A percentile compares a stretch with the other conserved stretches of the same genome.
Conservation (phyloP, 305 asterid genomes). For the Euphrasia arctica region DNA sequence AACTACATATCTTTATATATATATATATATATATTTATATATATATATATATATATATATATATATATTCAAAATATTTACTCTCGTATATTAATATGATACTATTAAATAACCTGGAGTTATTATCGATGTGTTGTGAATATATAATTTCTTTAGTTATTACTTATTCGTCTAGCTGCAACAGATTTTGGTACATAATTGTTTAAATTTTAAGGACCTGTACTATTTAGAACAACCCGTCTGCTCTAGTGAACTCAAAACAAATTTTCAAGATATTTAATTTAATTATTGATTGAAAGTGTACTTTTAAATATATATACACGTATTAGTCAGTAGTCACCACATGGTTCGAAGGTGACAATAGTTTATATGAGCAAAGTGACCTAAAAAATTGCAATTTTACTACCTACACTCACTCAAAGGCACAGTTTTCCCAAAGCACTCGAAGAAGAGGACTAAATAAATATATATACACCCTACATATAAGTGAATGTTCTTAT, state of each 20-base stretch:
- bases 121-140: not conserved
- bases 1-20: too few species aligned
- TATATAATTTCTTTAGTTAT: not conserved
- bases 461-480: not conserved
- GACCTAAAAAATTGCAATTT: conserved; percentile 3
- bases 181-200: conserved; percentile 3
- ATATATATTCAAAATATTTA: not conserved
- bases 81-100: not conserved
- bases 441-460: not conserved
- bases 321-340: not conserved
- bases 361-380: not conserved
- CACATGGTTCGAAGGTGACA: not conserved
- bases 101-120: conserved; percentile 3
- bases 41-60: too few species aligned
- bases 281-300: not conserved
- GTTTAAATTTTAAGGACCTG: not conserved
- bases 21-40: too few species aligned
- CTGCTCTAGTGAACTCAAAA: conserved; percentile 4
- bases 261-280: not conserved
- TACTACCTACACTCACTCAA: not conserved
- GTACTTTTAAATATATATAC: not conserved
- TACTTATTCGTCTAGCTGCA: not conserved
- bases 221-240: not conserved
- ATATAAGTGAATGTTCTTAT: not conserved
- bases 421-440: not conserved